Percentiles rank a stretch among this genome's conserved stretches.
These are phyloP conservation scores for Oryza glaberrima DNA, from an alignment of 176 grass and related monocot genomes.

Conservation along the genomic window DNA sequence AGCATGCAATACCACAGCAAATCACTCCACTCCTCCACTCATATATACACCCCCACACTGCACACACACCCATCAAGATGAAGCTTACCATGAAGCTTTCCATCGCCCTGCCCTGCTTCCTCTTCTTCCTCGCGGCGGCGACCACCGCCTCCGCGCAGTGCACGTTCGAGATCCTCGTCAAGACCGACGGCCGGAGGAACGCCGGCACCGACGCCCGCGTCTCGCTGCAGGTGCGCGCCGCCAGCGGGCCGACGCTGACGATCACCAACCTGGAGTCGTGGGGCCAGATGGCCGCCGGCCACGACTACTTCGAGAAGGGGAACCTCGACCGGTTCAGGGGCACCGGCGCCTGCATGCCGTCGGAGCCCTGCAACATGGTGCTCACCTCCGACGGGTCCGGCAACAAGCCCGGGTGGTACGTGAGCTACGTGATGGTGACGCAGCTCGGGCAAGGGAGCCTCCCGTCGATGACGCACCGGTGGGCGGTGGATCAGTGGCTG, in stretches of 20 bases:
- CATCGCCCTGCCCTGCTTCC: not conserved
- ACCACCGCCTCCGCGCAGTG: not conserved
- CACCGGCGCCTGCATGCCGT: not conserved
- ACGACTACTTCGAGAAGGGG: conserved; percentile 28
- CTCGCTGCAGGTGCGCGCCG: not conserved
- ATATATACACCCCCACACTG: too few species aligned
- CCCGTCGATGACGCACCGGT: too few species aligned
- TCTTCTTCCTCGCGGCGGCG: not conserved
- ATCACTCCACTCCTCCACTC: too few species aligned
- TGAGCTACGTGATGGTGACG: too few species aligned
- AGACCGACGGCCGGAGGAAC: not conserved
- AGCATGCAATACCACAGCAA: too few species aligned
- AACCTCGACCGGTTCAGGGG: not conserved
- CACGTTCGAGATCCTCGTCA: conserved; percentile 8
- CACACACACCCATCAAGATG: too few species aligned
- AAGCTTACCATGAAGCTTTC: not conserved
- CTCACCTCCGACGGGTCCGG: not conserved
- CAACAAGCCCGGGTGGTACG: not conserved
- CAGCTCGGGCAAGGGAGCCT: too few species aligned
- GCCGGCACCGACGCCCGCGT: conserved; percentile 19
- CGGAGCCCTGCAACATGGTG: not conserved
- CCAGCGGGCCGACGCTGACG: not conserved
- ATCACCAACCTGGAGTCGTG: not conserved
- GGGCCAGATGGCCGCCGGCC: not conserved
- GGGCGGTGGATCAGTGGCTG: too few species aligned